Percentiles rank a stretch among this genome's conserved stretches.
Conservation (phyloP, 140 eudicot species). For the Anethum foeniculum region DNA sequence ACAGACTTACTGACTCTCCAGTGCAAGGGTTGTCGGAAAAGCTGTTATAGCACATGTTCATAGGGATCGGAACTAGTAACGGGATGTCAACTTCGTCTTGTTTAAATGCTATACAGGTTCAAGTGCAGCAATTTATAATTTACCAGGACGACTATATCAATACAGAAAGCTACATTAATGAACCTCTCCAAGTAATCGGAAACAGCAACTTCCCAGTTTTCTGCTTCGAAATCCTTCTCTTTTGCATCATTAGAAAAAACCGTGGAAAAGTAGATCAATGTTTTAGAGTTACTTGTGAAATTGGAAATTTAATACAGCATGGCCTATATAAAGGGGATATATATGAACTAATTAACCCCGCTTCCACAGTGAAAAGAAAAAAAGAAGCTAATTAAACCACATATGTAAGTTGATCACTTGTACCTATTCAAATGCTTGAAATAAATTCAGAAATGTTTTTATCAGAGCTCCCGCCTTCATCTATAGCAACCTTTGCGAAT, state of each 20-base stretch:
- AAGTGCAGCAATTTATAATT: not conserved
- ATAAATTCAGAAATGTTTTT: not conserved
- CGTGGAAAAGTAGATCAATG: not conserved
- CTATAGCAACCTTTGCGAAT: not conserved
- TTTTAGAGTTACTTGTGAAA: not conserved
- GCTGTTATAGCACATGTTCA: too few relatives aligned
- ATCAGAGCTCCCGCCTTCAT: conserved; percentile 6
- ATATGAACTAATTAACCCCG: too few relatives aligned
- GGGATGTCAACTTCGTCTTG: not conserved
- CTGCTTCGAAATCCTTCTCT: conserved; percentile 20
- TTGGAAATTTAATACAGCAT: not conserved
- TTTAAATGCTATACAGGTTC: not conserved
- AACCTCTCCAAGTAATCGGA: conserved; percentile 21
- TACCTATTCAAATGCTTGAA: not conserved
- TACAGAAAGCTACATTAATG: not conserved
- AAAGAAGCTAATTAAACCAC: not conserved
- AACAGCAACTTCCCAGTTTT: conserved; percentile 38
- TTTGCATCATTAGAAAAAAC: conserved; percentile 17
- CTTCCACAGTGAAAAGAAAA: too few relatives aligned
- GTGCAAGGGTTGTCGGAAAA: too few relatives aligned
- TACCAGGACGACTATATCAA: not conserved
- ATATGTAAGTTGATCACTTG: not conserved
- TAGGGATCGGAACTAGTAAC: not conserved
- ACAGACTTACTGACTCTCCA: not conserved
- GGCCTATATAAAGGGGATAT: too few relatives aligned